Evolutionary conservation across 768 basidiomycete species (phyloP).

Genomic region (Pisolithus tinctorius): DNA sequence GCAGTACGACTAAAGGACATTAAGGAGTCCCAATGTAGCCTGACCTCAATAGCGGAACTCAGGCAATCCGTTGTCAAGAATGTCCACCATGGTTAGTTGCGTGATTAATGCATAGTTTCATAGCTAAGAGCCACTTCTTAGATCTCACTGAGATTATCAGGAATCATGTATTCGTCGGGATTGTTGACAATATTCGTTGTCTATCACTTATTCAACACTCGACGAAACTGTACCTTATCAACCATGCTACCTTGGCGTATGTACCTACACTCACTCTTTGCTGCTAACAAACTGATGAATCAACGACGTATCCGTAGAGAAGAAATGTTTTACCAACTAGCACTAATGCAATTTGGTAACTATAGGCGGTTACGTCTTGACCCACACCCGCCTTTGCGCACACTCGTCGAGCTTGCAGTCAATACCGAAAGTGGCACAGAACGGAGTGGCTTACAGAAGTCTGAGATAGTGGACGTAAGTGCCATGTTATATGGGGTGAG

Average conservation of each 20-base stretch:
- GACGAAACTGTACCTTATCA: slow-evolving; percentile 85
- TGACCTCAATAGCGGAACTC: slow-evolving; percentile 69
- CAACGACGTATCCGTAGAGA: slow-evolving; percentile 43
- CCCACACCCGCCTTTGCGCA: slow-evolving; percentile 68
- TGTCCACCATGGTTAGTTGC: slow-evolving; percentile 60
- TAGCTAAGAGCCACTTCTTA: slow-evolving; percentile 23
- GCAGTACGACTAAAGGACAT: slow-evolving; percentile 43
- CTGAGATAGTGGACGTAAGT: slow-evolving; percentile 66
- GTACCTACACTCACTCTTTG: slow-evolving; percentile 24
- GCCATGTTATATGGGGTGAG: neutral
- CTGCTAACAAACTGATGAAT: neutral
- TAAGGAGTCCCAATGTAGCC: slow-evolving; percentile 65
- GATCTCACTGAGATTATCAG: slow-evolving; percentile 78
- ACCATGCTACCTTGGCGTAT: slow-evolving; percentile 79
- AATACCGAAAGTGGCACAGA: slow-evolving; percentile 51
- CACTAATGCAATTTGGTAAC: slow-evolving; percentile 84
- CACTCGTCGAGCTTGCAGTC: slow-evolving; percentile 73
- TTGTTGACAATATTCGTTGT: slow-evolving; percentile 70
- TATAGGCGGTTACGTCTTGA: slow-evolving; percentile 71
- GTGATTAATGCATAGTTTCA: neutral
- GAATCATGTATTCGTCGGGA: slow-evolving; percentile 88
- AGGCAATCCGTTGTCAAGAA: slow-evolving; percentile 51
- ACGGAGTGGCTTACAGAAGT: slow-evolving; percentile 47
- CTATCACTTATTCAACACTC: slow-evolving; percentile 81
- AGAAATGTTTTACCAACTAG: slow-evolving; percentile 93